Evolutionary conservation across 208 protist species (phyloP), one percentile per base, ranked within the genome.

Genomic region (Angomonas deanei): DNA sequence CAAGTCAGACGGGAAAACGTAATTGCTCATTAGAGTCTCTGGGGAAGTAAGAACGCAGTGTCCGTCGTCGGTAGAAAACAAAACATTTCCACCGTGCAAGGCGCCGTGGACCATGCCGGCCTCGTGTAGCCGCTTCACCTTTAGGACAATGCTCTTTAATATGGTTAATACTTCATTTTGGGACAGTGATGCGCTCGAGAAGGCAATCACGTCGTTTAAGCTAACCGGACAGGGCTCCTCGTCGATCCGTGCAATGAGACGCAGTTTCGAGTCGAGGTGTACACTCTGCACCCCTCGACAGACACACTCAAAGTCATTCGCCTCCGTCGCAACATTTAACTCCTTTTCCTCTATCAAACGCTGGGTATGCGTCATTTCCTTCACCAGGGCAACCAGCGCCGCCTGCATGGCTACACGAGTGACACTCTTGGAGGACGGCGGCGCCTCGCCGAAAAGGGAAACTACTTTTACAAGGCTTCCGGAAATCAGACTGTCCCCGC

Each of bases 71-170:
- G 76, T 78, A 15, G 73, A 90, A 33, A 85, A 76, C 2, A 91
- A 74, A 17, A 92, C 69, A 64, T 94, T 94, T 32, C 84, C 82
- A 27, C 66, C 66, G 71, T 94, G 88, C 54, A 94, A 68, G 8
- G 80, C 74, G 10, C 88, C 88, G 59, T 94, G 88, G 46, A 78
- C 78, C 52, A 92, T 62, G 2, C 74, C 82, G 5, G 68, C 71
- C 26, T 70, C 56, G 64, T 94, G 88, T 62, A 94, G 68, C 10
- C 50, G 23, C 15, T 59, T 69, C 0, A 82, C 53, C 55, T 78
- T 82, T n/a, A 48, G 36, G 11, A 84, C 64, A 50, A 83, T 59
- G 30, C 68, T 86, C 31, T 76, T 72, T 11, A 94, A 52, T 26
- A 94, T 34, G 11, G 82, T 66, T 0, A 82, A 13, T 0, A 88